Evolutionary conservation across 2,329 filamentous ascomycete species (phyloP).

Genomic region (Pyrenochaeta sp.): DNA sequence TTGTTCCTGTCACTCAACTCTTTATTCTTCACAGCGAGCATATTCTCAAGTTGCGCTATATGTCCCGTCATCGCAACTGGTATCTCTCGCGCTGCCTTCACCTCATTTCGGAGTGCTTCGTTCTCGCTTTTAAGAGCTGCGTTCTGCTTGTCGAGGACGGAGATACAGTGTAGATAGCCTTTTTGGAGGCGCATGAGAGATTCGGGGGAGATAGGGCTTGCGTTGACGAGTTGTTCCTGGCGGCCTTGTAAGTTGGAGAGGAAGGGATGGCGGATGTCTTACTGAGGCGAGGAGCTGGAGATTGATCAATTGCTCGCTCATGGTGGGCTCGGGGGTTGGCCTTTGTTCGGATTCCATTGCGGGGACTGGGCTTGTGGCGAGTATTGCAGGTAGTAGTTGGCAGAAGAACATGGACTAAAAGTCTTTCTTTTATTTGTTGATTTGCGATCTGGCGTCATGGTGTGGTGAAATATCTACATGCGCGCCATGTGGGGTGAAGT

Average conservation of each 20-base stretch:
- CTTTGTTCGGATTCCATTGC: not conserved
- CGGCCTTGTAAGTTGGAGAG: not conserved
- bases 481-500: no score
- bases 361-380: not conserved
- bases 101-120: not conserved
- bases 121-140: not conserved
- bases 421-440: no score
- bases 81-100: not conserved
- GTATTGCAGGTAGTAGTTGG: no score
- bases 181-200: conserved; percentile 7
- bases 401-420: no score
- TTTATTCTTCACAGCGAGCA: not conserved
- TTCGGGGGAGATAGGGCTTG: conserved; percentile 4
- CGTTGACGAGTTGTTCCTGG: not conserved
- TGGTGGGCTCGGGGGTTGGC: not conserved
- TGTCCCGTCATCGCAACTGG: not conserved
- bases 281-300: not conserved
- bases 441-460: no score
- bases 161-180: conserved; percentile 2
- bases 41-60: not conserved
- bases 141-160: not conserved
- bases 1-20: not conserved
- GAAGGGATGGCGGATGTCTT: not conserved
- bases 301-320: not conserved
- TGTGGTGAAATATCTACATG: no score